Conservation (phyloP, 495 filamentous ascomycete genomes). For the Aspergillus taichungensis region DNA sequence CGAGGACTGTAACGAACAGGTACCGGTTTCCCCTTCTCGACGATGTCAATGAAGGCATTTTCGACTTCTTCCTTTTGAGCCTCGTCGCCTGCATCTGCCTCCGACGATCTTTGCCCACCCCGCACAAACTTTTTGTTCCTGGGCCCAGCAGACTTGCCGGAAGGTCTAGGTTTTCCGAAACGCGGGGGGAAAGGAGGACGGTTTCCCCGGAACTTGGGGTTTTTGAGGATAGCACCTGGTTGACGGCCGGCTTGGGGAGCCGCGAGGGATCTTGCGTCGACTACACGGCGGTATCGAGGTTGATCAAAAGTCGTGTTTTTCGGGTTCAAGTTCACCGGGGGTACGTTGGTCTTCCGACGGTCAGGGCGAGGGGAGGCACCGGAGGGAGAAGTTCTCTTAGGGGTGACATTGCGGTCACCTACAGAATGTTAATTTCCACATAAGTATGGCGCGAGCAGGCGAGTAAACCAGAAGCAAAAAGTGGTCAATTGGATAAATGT, state of each 20-base stretch:
- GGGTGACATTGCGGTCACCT: too few relatives aligned
- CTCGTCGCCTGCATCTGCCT: conserved; percentile 19
- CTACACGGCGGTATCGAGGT: conserved; percentile 20
- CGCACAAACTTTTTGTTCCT: conserved; percentile 10
- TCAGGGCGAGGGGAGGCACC: conserved; percentile 2
- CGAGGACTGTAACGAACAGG: conserved; percentile 30
- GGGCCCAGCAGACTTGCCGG: background rate
- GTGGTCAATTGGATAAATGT: background rate
- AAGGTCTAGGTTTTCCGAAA: conserved; percentile 14
- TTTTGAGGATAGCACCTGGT: conserved; percentile 27
- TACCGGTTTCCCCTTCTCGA: conserved; percentile 19
- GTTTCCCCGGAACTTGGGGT: conserved; percentile 17
- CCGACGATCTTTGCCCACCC: conserved; percentile 4
- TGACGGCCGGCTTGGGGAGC: conserved; percentile 21
- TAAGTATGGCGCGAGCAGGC: too few relatives aligned
- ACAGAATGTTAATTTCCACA: too few relatives aligned
- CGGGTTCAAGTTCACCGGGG: conserved; percentile 12
- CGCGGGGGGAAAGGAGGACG: conserved; percentile 11
- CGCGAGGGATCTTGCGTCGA: conserved; percentile 37
- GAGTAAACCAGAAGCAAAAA: background rate
- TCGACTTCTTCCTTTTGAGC: conserved; percentile 19
- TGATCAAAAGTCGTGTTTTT: conserved; percentile 11
- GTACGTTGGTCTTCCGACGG: conserved; percentile 12
- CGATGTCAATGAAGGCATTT: conserved; percentile 22
- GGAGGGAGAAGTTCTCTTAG: too few relatives aligned